Evolutionary conservation across 2,329 filamentous ascomycete genomes (phyloP).

Genomic region (Gyromitra esculenta): DNA sequence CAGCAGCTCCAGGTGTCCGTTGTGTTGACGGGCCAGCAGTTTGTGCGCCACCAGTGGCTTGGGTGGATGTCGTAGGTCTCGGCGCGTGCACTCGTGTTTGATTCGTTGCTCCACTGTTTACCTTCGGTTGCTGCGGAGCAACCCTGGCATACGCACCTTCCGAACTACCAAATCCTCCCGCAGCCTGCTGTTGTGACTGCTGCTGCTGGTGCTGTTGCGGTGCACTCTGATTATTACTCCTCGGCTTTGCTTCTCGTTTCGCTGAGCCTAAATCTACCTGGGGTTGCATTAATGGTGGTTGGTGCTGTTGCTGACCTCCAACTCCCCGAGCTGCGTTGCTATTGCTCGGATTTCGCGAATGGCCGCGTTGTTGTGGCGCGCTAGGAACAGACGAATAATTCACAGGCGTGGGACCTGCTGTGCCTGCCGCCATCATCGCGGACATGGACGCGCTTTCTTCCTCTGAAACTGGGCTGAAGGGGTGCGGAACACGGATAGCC

Average conservation of each 20-base stretch:
- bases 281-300: slow-evolving; percentile 46
- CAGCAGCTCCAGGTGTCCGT: slow-evolving; percentile 41
- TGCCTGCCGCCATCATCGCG: slow-evolving; percentile 72
- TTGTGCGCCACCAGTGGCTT: slow-evolving; percentile 54
- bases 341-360: slow-evolving; percentile 59
- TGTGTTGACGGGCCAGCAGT: slow-evolving; percentile 59
- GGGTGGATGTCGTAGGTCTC: slow-evolving; percentile 42
- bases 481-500: slow-evolving; percentile 81
- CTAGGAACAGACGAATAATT: slow-evolving; percentile 57
- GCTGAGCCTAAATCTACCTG: slow-evolving; percentile 43
- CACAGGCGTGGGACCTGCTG: slow-evolving; percentile 63
- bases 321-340: slow-evolving; percentile 50
- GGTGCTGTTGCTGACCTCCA: slow-evolving; percentile 30
- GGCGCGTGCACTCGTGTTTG: slow-evolving; percentile 55
- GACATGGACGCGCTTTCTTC: slow-evolving; percentile 95
- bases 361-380: slow-evolving; percentile 49
- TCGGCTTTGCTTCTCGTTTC: slow-evolving; percentile 35
- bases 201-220: slow-evolving; percentile 42
- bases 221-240: slow-evolving; percentile 32
- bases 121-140: slow-evolving; percentile 52
- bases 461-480: slow-evolving; percentile 82
- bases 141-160: slow-evolving; percentile 54
- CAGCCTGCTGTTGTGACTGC: slow-evolving; percentile 1
- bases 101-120: slow-evolving; percentile 60
- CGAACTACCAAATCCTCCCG: slow-evolving; percentile 27